Evolutionary conservation across 306 rosid species (phyloP).

Genomic region (Cercis canadensis): DNA sequence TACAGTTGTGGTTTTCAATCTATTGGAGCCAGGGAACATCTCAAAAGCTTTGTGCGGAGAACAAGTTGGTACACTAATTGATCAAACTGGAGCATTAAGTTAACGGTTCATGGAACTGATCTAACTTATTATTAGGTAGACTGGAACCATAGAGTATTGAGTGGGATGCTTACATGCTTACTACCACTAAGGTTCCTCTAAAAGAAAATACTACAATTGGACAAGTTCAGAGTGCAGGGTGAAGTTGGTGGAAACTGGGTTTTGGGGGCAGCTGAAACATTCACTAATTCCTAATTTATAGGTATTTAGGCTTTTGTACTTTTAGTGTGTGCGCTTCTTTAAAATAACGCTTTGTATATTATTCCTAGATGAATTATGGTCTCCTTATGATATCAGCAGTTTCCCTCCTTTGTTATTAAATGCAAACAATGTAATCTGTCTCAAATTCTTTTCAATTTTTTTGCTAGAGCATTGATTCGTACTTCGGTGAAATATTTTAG

Average conservation of each 20-base stretch:
- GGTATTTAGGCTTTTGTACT: slow-evolving; percentile 27
- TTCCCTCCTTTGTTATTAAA: slow-evolving; percentile 28
- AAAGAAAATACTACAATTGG: slow-evolving; percentile 12
- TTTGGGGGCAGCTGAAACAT: slow-evolving; percentile 24
- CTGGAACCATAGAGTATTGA: slow-evolving; percentile 20
- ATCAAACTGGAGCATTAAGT: slow-evolving; percentile 63
- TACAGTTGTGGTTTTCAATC: slow-evolving; percentile 69
- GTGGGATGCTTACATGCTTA: neutral
- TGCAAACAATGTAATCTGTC: slow-evolving; percentile 26
- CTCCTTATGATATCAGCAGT: slow-evolving; percentile 34
- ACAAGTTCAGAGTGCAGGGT: neutral
- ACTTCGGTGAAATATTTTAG: neutral
- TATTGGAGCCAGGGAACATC: slow-evolving; percentile 71
- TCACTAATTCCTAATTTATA: slow-evolving; percentile 29
- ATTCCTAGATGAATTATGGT: slow-evolving; percentile 37
- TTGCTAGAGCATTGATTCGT: slow-evolving; percentile 18
- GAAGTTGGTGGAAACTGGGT: slow-evolving; percentile 27
- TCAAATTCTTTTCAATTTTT: slow-evolving; percentile 24
- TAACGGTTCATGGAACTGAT: slow-evolving; percentile 43
- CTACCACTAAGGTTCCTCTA: slow-evolving; percentile 28
- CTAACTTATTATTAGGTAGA: slow-evolving; percentile 31
- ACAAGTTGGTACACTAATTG: slow-evolving; percentile 70
- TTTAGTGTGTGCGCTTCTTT: slow-evolving; percentile 30
- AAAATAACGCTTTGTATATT: slow-evolving; percentile 37
- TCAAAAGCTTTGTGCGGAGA: slow-evolving; percentile 78